A percentile compares a stretch with the other conserved stretches of the same genome.
Evolutionary conservation across 129 eudicot species (phyloP).

Genomic region (Chrysanthemum lavandulifolium): DNA sequence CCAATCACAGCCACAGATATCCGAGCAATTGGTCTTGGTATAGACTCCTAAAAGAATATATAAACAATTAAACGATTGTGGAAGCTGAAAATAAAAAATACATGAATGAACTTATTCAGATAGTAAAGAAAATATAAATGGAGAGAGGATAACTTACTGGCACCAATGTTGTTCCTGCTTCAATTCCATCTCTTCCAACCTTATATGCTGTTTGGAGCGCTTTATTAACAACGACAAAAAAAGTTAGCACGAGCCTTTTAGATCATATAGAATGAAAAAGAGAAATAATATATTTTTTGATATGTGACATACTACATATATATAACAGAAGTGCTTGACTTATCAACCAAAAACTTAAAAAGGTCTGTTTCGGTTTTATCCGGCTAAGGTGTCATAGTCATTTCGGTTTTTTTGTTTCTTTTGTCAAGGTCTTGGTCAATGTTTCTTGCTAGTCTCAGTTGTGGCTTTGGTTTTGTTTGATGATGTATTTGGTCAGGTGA

Average conservation of each 20-base stretch:
- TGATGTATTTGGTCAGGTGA: not conserved
- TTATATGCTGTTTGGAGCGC: constrained; percentile 68
- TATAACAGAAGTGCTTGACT: too few species aligned
- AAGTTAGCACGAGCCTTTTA: constrained; percentile 10
- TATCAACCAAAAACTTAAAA: too few species aligned
- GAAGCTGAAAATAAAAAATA: not conserved
- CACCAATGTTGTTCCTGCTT: constrained; percentile 83
- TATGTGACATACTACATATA: not conserved
- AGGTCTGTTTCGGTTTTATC: too few species aligned
- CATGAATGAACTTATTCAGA: not conserved
- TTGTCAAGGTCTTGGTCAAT: not conserved
- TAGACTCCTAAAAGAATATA: constrained; percentile 44
- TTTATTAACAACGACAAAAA: constrained; percentile 21
- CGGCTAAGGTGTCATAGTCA: too few species aligned
- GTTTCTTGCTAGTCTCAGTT: not conserved
- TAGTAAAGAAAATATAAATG: not conserved
- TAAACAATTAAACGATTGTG: not conserved
- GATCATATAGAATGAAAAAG: constrained; percentile 4
- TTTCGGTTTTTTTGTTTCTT: not conserved
- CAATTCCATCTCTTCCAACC: constrained; percentile 81
- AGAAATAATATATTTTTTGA: not conserved
- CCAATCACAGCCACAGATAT: constrained; percentile 61
- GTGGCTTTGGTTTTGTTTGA: not conserved
- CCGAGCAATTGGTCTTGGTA: constrained; percentile 94
- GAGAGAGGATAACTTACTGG: constrained; percentile 61